Evolutionary conservation across 192 early-diverging fungal species (phyloP), one percentile per base, ranked within the genome.

Genomic region (Pilaira anomala): DNA sequence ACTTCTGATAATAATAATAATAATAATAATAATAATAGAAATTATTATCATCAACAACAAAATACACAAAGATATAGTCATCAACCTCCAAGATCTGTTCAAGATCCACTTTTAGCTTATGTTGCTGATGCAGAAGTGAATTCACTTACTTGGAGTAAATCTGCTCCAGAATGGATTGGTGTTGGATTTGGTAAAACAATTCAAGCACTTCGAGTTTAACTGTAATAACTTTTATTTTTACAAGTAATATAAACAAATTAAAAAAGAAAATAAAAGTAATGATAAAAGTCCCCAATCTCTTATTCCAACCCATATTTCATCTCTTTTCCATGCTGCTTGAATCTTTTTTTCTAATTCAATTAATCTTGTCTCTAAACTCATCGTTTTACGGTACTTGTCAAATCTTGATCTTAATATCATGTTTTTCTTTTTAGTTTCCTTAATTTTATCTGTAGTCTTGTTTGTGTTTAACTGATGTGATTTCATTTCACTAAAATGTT

Each of bases 131-230:
- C 79, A 7, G 85, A 90, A 41, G 88, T 97, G 52, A 93, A 91
- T 71, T 85, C 89, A 68, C 65, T 98, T 28, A 75, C 86, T 11
- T 98, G 96, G 96, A 88, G 88, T 39, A 71, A 85, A 18, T 76
- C 75, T 13, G 74, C 79, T 33, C 83, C 92, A 24, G 91, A 95
- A 16, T 98, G 95, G 94, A 79, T 98, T 29, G 94, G 86, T 18
- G 86, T 98, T 66, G 89, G 87, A 1, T 91, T 85, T 79, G 95
- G 92, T 26, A 79, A 81, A 48, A 89, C 85, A 6, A 86, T 98
- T 22, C 92, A 96, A 69, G 89, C 93, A 1, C 73, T 98, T 53
- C 77, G 89, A 41, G 78, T 95, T 39, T 95, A 83, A 29, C 28
- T 53, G 28, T 53, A 28, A 28, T 30, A 22, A 29, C 25, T 51